Percentiles rank a stretch among this genome's conserved stretches.
Evolutionary conservation across 257 asterid species (phyloP).

Genomic region (Solanum acaule): DNA sequence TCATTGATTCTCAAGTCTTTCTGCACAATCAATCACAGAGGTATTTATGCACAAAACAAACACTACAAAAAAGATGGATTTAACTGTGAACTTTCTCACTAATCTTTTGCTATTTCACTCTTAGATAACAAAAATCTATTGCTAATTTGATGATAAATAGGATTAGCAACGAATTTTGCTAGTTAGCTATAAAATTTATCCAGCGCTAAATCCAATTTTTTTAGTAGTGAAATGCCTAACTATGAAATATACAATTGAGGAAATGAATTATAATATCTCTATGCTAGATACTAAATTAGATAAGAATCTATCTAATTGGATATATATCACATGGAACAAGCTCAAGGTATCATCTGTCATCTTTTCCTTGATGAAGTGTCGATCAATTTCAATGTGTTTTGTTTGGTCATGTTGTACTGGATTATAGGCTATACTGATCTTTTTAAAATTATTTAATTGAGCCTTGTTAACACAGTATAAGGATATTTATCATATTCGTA

Average conservation of each 20-base stretch:
- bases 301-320: neutral
- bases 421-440: neutral
- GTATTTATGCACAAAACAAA: neutral
- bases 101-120: too few species aligned
- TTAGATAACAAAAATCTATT: too few species aligned
- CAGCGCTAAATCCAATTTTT: too few species aligned
- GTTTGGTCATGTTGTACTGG: neutral
- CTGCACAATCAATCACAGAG: neutral
- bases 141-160: too few species aligned
- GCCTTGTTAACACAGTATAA: neutral
- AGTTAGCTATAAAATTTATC: too few species aligned
- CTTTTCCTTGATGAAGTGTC: neutral
- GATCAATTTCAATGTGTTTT: neutral
- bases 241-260: neutral
- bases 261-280: too few species aligned
- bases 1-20: neutral
- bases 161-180: too few species aligned
- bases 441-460: too few species aligned
- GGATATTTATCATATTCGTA: neutral
- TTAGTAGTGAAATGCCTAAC: neutral
- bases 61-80: too few species aligned
- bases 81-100: too few species aligned
- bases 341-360: neutral
- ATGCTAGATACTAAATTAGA: too few species aligned
- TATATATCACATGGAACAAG: neutral